Conservation (phyloP, 495 filamentous ascomycete genomes). For the Peziza echinospora region DNA sequence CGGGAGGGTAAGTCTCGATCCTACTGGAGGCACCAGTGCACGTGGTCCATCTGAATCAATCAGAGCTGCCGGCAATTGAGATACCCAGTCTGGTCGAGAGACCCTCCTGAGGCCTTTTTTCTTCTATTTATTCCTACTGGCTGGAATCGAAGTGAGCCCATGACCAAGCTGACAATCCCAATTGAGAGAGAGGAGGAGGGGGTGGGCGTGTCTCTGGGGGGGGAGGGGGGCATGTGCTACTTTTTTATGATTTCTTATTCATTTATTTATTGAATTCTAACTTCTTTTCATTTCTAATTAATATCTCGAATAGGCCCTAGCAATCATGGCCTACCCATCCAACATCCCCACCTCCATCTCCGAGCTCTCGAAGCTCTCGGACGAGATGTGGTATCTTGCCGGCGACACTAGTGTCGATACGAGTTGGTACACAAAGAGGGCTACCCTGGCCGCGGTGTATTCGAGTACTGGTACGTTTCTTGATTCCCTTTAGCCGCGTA, state of each 20-base stretch:
- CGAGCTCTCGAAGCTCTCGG: conserved; percentile 58
- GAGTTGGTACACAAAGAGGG: conserved; percentile 79
- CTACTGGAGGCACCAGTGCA: too few relatives aligned
- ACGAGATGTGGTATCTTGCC: conserved; percentile 72
- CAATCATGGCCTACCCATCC: conserved; percentile 59
- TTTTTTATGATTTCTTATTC: conserved; percentile 3
- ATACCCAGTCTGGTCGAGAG: too few relatives aligned
- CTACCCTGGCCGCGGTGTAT: conserved; percentile 57
- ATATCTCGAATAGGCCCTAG: conserved; percentile 40
- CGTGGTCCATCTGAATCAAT: too few relatives aligned
- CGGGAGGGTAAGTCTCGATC: too few relatives aligned
- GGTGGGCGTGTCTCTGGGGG: background rate
- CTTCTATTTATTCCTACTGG: too few relatives aligned
- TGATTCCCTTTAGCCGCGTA: too few relatives aligned
- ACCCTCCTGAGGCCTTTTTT: too few relatives aligned
- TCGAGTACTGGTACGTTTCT: conserved; percentile 32
- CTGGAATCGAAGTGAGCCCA: too few relatives aligned
- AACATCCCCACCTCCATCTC: conserved; percentile 55
- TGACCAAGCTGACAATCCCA: too few relatives aligned
- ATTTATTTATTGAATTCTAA: background rate
- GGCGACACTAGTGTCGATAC: conserved; percentile 64
- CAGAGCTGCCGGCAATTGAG: too few relatives aligned
- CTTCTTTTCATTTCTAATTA: conserved; percentile 1
- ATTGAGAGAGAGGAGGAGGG: background rate
- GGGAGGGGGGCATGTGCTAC: background rate